Percentiles rank a stretch among this genome's conserved stretches.
Conservation (phyloP, 495 filamentous ascomycete species). For the Aspergillus sclerotiicarbonarius region DNA sequence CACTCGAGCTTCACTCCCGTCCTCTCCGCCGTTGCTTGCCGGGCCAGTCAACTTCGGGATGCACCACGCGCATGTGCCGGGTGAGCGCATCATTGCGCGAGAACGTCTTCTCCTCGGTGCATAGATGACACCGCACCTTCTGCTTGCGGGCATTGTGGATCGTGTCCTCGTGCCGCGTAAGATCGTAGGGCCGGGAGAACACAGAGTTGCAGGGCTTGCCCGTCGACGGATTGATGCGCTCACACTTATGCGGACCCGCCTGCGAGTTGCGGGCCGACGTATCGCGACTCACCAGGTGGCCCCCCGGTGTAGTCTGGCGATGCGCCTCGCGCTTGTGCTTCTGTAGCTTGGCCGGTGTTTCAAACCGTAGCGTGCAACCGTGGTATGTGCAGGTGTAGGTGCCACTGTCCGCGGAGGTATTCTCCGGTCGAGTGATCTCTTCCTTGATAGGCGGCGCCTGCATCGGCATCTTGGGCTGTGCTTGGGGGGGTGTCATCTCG, state of each 20-base stretch:
- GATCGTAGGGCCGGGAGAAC: constrained; percentile 97
- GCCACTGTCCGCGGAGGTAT: constrained; percentile 71
- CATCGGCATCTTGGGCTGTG: constrained; percentile 27
- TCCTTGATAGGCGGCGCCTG: constrained; percentile 27
- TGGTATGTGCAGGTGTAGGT: constrained; percentile 96
- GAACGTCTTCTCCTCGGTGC: constrained; percentile 97
- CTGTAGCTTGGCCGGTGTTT: constrained; percentile 79
- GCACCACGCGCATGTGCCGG: constrained; percentile 86
- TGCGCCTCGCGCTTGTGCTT: constrained; percentile 96
- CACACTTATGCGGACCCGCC: constrained; percentile 85
- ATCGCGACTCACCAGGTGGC: constrained; percentile 39
- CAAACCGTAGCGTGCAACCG: constrained; percentile 84
- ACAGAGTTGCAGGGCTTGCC: constrained; percentile 94
- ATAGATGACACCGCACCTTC: constrained; percentile 92
- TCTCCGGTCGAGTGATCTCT: constrained; percentile 51
- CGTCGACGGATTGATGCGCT: constrained; percentile 91
- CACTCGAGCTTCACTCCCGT: constrained; percentile 30
- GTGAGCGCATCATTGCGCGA: constrained; percentile 90
- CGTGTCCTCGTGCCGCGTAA: constrained; percentile 95
- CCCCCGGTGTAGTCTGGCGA: constrained; percentile 57
- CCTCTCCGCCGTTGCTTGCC: constrained; percentile 57
- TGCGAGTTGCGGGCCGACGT: constrained; percentile 71
- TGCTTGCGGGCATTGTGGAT: constrained; percentile 94
- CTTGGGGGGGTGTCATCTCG: constrained; percentile 28
- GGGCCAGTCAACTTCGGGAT: constrained; percentile 79